Percentiles rank a stretch among this genome's conserved stretches.
Conservation (phyloP, 371 early-diverging fungal genomes). For the Mortierella sp. region DNA sequence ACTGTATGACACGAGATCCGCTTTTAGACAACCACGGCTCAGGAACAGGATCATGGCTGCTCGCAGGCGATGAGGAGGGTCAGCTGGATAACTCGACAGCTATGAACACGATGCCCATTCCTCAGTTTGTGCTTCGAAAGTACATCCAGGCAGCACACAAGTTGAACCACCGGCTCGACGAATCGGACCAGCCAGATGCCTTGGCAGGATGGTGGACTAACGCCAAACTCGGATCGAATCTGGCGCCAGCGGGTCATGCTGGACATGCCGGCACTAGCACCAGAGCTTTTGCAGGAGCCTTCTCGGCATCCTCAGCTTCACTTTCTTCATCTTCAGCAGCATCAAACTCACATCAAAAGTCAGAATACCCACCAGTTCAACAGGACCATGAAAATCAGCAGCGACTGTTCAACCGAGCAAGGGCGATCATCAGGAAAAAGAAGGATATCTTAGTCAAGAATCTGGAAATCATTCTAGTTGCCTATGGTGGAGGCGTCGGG, state of each 20-base stretch:
- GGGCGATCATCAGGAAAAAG: slow-evolving; percentile 39
- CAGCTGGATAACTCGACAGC: slow-evolving; percentile 33
- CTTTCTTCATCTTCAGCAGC: background rate
- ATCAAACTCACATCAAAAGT: background rate
- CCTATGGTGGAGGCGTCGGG: slow-evolving; percentile 49
- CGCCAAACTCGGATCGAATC: slow-evolving; percentile 18
- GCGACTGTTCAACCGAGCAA: slow-evolving; percentile 27
- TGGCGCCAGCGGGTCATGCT: slow-evolving; percentile 24
- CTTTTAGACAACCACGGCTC: slow-evolving; percentile 30
- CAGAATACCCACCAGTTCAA: slow-evolving; percentile 21
- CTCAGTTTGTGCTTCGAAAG: slow-evolving; percentile 51
- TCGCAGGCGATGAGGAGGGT: slow-evolving; percentile 55
- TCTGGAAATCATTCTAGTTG: slow-evolving; percentile 37
- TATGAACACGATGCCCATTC: slow-evolving; percentile 36
- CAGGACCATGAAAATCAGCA: slow-evolving; percentile 46
- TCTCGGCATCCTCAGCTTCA: slow-evolving; percentile 2
- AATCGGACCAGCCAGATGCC: slow-evolving; percentile 21
- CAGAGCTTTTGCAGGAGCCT: slow-evolving; percentile 19
- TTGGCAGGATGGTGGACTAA: slow-evolving; percentile 12
- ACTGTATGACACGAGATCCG: slow-evolving; percentile 46
- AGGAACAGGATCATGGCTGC: slow-evolving; percentile 34
- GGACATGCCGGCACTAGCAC: slow-evolving; percentile 32
- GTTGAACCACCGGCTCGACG: slow-evolving; percentile 44
- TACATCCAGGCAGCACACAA: slow-evolving; percentile 40
- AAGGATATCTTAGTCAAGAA: slow-evolving; percentile 46